Conservation (phyloP, 306 rosid species). For the Leucaena leucocephala region DNA sequence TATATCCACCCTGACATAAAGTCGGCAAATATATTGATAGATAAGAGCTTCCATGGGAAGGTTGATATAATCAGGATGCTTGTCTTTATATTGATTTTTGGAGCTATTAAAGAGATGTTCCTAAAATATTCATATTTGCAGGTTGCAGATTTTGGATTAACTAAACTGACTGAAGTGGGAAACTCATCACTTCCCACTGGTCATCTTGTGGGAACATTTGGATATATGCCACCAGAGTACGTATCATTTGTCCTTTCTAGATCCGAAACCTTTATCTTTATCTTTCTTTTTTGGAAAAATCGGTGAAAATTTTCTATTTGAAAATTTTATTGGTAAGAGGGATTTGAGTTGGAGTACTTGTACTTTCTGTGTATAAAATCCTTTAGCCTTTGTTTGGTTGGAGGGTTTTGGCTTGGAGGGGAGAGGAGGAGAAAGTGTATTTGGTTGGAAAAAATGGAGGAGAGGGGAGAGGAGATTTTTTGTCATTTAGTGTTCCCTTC, state of each 20-base stretch:
- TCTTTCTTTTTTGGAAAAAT: too few species aligned
- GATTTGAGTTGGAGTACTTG: too few species aligned
- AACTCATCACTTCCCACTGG: neutral
- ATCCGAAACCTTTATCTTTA: neutral
- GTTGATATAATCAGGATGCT: neutral
- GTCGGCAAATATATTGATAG: neutral
- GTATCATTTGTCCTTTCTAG: neutral
- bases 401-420: too few species aligned
- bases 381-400: too few species aligned
- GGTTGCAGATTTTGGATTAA: neutral
- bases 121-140: neutral
- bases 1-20: conserved; percentile 1
- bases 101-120: neutral
- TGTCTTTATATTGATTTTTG: neutral
- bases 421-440: too few species aligned
- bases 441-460: too few species aligned
- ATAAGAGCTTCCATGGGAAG: neutral
- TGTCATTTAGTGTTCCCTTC: too few species aligned
- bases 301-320: too few species aligned
- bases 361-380: too few species aligned
- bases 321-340: too few species aligned
- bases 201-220: conserved; percentile 3
- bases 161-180: conserved; percentile 1
- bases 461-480: too few species aligned
- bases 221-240: neutral